Evolutionary conservation across 2,329 filamentous ascomycete species (phyloP).

Genomic region (Botrytis cinerea): DNA sequence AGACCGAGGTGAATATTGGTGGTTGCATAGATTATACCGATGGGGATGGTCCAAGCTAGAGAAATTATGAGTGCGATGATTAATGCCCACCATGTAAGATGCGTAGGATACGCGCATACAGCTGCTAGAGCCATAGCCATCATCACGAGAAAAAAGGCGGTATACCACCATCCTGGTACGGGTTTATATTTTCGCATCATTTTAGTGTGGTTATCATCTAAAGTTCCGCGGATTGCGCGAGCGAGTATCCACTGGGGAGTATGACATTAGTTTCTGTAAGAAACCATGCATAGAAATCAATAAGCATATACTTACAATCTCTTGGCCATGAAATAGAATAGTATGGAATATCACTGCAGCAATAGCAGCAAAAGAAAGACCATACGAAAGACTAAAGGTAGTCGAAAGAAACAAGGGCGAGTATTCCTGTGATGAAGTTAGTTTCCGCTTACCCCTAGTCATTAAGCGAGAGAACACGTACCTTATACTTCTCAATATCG

Average conservation of each 20-base stretch:
- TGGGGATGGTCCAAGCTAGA: slow-evolving; percentile 52
- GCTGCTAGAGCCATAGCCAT: slow-evolving; percentile 44
- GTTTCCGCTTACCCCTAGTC: slow-evolving; percentile 42
- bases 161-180: slow-evolving; percentile 61
- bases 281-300: neutral
- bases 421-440: slow-evolving; percentile 62
- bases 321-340: slow-evolving; percentile 65
- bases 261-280: neutral
- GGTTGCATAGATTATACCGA: slow-evolving; percentile 68
- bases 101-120: slow-evolving; percentile 26
- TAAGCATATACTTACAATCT: slow-evolving; percentile 49
- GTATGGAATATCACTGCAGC: slow-evolving; percentile 68
- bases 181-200: slow-evolving; percentile 60
- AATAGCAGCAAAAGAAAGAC: slow-evolving; percentile 71
- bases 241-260: slow-evolving; percentile 52
- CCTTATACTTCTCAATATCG: slow-evolving; percentile 68
- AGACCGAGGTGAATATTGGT: slow-evolving; percentile 71
- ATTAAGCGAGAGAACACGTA: slow-evolving; percentile 62
- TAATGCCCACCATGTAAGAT: slow-evolving; percentile 35
- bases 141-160: slow-evolving; percentile 48
- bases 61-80: slow-evolving; percentile 38
- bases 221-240: slow-evolving; percentile 60
- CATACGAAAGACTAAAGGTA: slow-evolving; percentile 70
- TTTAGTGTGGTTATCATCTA: slow-evolving; percentile 45
- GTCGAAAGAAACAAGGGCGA: slow-evolving; percentile 74